phyloP scores from a whole-genome alignment of 1,284 basidiomycete species.

The Ganoderma sinense region DNA sequence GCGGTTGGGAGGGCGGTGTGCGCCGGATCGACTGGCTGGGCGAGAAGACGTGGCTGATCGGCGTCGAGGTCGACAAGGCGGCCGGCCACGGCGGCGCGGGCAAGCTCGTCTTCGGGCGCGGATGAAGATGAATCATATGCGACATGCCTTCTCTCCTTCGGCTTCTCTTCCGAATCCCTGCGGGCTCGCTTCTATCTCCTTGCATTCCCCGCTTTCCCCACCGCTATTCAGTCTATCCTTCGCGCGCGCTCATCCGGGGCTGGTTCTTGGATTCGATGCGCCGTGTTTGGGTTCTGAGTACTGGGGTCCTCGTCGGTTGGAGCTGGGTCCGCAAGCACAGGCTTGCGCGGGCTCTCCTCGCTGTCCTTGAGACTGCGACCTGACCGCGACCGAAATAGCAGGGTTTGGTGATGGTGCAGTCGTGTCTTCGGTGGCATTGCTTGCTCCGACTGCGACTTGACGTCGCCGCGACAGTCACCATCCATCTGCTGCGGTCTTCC shows the following conservation, averaged over 20 bases:
- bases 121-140: constrained; percentile 36
- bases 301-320: constrained; percentile 4
- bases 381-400: background rate
- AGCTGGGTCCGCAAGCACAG: constrained; percentile 4
- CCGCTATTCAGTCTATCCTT: background rate
- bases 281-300: constrained; percentile 2
- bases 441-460: background rate
- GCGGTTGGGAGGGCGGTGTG: constrained; percentile 73
- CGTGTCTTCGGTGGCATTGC: background rate
- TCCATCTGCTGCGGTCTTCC: constrained; percentile 1
- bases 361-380: background rate
- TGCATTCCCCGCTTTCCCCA: constrained; percentile 1
- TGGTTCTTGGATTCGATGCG: constrained; percentile 5
- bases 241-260: background rate
- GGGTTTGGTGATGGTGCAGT: background rate
- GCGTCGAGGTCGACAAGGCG: constrained; percentile 66
- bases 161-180: too few relatives aligned
- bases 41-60: constrained; percentile 64
- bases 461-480: background rate
- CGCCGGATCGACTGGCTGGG: constrained; percentile 72
- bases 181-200: background rate
- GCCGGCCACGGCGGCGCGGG: constrained; percentile 48
- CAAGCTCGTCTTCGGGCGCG: constrained; percentile 57
- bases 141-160: background rate
- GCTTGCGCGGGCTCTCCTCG: constrained; percentile 5